phyloP scores from a whole-genome alignment of 2,329 filamentous ascomycete species.

The Penicillium sp. region DNA sequence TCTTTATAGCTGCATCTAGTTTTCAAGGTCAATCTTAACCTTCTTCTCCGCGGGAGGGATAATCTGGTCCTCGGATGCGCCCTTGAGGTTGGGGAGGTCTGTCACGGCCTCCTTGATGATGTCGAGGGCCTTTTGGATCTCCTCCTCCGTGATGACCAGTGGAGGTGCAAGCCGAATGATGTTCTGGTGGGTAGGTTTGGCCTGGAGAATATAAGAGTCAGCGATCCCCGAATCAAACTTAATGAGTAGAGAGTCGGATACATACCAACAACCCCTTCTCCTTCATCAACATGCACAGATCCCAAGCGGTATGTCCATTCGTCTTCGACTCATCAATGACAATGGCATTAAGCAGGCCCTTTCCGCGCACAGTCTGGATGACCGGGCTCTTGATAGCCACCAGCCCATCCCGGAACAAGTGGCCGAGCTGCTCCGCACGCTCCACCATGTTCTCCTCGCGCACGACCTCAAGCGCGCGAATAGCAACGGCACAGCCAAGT shows the following conservation, averaged over 20 bases:
- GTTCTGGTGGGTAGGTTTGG: conserved; percentile 97
- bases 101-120: conserved; percentile 80
- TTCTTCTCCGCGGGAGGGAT: conserved; percentile 61
- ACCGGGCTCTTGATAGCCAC: conserved; percentile 73
- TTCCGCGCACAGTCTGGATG: conserved; percentile 81
- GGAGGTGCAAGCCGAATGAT: conserved; percentile 98
- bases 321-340: conserved; percentile 90
- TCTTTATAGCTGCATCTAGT: conserved; percentile 38
- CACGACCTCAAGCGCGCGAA: conserved; percentile 89
- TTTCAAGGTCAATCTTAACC: conserved; percentile 60
- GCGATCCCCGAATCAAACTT: neutral
- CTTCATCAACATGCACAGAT: conserved; percentile 93
- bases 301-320: conserved; percentile 86
- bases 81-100: conserved; percentile 72
- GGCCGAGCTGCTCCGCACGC: conserved; percentile 76
- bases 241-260: conserved; percentile 15
- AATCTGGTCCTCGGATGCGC: conserved; percentile 55
- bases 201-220: conserved; percentile 54
- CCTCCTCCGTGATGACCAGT: conserved; percentile 84
- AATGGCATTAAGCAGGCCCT: conserved; percentile 91
- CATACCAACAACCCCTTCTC: conserved; percentile 88
- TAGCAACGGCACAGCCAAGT: conserved; percentile 89
- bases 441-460: conserved; percentile 87
- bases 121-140: conserved; percentile 72
- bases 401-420: conserved; percentile 78